Evolutionary conservation across 1,284 basidiomycete genomes (phyloP).

Genomic region (Ganoderma boninense): DNA sequence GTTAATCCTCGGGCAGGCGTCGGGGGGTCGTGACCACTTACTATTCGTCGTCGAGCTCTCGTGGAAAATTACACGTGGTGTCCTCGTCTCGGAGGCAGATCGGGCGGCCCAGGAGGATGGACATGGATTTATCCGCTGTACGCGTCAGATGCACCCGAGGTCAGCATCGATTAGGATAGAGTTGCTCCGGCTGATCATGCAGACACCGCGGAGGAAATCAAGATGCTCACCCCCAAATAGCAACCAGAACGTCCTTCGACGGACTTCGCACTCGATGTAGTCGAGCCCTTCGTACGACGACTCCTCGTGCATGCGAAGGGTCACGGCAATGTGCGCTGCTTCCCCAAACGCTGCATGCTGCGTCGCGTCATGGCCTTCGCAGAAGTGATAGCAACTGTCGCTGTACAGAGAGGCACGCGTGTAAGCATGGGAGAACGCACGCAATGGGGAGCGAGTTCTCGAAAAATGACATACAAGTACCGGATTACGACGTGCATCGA

Average conservation of each 20-base stretch:
- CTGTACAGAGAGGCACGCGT: slow-evolving; percentile 45
- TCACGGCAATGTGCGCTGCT: slow-evolving; percentile 82
- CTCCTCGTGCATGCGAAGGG: slow-evolving; percentile 86
- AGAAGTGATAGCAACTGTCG: slow-evolving; percentile 85
- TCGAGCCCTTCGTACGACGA: slow-evolving; percentile 80
- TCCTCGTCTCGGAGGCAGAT: slow-evolving; percentile 88
- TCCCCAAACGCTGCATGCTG: slow-evolving; percentile 86
- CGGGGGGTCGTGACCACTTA: slow-evolving; percentile 50
- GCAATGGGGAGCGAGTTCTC: slow-evolving; percentile 14
- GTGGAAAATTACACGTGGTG: slow-evolving; percentile 86
- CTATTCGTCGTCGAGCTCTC: slow-evolving; percentile 88
- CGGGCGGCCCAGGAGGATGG: slow-evolving; percentile 80
- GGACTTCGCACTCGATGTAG: slow-evolving; percentile 85
- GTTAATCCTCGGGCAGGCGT: slow-evolving; percentile 44
- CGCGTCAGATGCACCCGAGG: slow-evolving; percentile 14
- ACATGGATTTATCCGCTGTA: slow-evolving; percentile 90
- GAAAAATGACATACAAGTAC: slow-evolving; percentile 72
- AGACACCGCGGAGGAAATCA: slow-evolving; percentile 14
- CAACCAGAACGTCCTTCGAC: slow-evolving; percentile 86
- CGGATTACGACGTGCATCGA: slow-evolving; percentile 84
- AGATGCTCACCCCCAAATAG: slow-evolving; percentile 75
- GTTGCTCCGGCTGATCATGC: slow-evolving; percentile 27
- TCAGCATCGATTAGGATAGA: slow-evolving; percentile 30
- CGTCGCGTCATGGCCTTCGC: slow-evolving; percentile 87
- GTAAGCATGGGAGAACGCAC: slow-evolving; percentile 20